These are phyloP conservation scores for Acanthamoeba triangularis DNA, from an alignment of 208 protist genomes.

Conservation along the genomic window DNA sequence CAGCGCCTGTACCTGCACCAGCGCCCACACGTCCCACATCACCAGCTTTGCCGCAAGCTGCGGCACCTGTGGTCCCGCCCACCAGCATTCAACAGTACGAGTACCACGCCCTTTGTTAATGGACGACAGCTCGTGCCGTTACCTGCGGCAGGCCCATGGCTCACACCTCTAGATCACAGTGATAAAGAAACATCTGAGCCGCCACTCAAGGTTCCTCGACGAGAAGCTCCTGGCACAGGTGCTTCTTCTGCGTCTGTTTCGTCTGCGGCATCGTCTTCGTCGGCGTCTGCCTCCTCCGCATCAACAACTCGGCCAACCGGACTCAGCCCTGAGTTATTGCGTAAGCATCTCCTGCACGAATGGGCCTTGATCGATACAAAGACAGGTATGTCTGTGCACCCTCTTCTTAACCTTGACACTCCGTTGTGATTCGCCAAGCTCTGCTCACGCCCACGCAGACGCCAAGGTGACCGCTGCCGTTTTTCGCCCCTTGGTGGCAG, in stretches of 20 bases:
- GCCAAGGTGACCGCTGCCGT: not conserved
- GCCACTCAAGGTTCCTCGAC: not conserved
- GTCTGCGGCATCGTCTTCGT: not conserved
- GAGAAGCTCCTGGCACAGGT: not conserved
- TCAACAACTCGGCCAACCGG: not conserved
- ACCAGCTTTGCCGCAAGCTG: too few relatives aligned
- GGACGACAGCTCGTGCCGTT: too few relatives aligned
- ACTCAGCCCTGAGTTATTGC: not conserved
- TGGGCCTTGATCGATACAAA: not conserved
- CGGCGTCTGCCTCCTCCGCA: not conserved
- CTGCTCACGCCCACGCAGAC: not conserved
- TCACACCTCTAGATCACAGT: not conserved
- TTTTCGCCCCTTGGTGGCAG: not conserved
- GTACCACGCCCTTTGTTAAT: too few relatives aligned
- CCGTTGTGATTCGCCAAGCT: not conserved
- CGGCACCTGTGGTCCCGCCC: too few relatives aligned
- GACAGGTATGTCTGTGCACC: not conserved
- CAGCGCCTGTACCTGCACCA: too few relatives aligned
- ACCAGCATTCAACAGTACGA: too few relatives aligned
- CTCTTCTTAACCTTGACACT: not conserved
- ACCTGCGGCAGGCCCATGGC: too few relatives aligned
- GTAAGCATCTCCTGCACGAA: not conserved
- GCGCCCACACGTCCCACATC: too few relatives aligned
- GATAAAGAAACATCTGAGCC: not conserved
- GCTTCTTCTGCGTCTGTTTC: not conserved